Base-by-base conservation (phyloP, 768 basidiomycete genomes). In the Dentipellis fragilis region DNA sequence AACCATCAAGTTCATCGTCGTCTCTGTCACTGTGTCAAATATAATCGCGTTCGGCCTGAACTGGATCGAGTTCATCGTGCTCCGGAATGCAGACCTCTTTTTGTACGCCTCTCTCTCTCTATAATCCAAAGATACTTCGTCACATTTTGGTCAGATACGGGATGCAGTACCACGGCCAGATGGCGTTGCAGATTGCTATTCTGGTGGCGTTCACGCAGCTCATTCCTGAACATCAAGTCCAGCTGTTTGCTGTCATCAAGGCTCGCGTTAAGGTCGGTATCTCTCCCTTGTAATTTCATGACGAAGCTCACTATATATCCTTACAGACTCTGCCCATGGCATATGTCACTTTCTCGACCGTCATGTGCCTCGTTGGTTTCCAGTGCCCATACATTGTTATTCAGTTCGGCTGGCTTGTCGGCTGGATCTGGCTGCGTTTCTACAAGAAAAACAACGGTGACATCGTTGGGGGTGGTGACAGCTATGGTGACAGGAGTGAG, bases 351-450 rank as follows among this genome's bases (percentile, higher is more conserved):
- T 70, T 97, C 55, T 97, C 94, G 10, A 92, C 88, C 57, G 78
- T 96, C 23, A 75, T 92, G 72, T 87, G 84, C 59, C 61, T 95
- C 49, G 57, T 93, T 47, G 93, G 92, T 19, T 85, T 85, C 72
- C 93, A 93, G 67, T 86, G 83, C 56, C 93, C 92, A 14, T 95
- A 83, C 75, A 91, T 94, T 51, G 73, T 93, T 65, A 93, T 98
- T 60, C 96, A 99, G 66, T 99, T 97, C 68, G 96, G 95, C n/a
- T 99, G 95, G 93, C 87, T 96, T 55, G 89, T 93, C 8, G 80
- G 88, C 35, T 99, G 93, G 89, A 77, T 90, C 54, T 99, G 96
- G 71, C 80, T 99, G 36, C 84, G 96, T 38, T 98, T 99, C 75
- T 93, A 97, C 77, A 98, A 98, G 73, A 85, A 87, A 68, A 88